Evolutionary conservation across 306 rosid genomes (phyloP).

Genomic region (Comarum palustre): DNA sequence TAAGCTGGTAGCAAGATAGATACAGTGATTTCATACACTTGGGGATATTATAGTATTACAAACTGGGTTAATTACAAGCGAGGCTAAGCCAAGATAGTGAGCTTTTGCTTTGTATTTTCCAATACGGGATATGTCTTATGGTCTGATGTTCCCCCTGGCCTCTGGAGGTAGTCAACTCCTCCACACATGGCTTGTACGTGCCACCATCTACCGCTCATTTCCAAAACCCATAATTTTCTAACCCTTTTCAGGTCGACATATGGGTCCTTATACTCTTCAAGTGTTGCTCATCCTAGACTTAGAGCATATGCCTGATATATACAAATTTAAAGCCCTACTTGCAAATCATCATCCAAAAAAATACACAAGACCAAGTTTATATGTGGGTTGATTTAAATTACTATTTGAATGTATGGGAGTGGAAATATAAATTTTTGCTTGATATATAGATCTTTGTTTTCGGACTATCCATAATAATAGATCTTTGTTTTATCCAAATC

Average conservation of each 20-base stretch:
- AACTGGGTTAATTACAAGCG: neutral
- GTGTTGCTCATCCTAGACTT: neutral
- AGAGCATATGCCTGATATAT: neutral
- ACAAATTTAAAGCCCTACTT: neutral
- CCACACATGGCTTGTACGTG: slow-evolving; percentile 39
- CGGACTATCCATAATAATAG: neutral
- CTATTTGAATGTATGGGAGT: neutral
- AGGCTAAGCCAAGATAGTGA: neutral
- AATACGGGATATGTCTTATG: slow-evolving; percentile 24
- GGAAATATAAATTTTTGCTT: neutral
- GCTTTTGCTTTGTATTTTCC: slow-evolving; percentile 17
- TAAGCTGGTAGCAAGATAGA: neutral
- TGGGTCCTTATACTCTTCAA: slow-evolving; percentile 26
- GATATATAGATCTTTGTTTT: neutral
- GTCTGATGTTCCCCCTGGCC: slow-evolving; percentile 40
- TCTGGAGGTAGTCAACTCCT: slow-evolving; percentile 32
- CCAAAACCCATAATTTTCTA: slow-evolving; percentile 45
- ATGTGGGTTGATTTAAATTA: neutral
- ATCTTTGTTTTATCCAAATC: too few relatives aligned
- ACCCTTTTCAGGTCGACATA: slow-evolving; percentile 38
- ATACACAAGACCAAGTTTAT: neutral
- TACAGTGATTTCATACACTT: neutral
- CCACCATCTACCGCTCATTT: slow-evolving; percentile 22
- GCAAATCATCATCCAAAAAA: neutral
- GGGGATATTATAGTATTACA: slow-evolving; percentile 24